Evolutionary conservation across 176 grass and related monocot species (phyloP).

Genomic region (Oryza brachyantha): DNA sequence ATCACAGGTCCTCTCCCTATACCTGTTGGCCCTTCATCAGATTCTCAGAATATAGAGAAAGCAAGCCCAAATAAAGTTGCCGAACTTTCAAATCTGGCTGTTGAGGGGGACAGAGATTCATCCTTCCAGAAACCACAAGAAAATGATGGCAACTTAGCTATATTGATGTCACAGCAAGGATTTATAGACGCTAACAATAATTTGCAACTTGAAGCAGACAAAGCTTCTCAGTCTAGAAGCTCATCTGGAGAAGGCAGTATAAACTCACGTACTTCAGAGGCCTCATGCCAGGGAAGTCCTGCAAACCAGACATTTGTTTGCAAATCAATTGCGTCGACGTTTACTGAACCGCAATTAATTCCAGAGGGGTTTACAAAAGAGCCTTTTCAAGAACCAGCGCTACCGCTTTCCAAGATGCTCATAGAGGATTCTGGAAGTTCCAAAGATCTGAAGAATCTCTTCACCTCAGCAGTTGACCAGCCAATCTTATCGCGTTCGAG

Average conservation of each 20-base stretch:
- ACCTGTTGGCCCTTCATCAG: constrained; percentile 50
- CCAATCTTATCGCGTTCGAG: constrained; percentile 31
- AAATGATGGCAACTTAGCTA: constrained; percentile 28
- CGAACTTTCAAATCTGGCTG: constrained; percentile 37
- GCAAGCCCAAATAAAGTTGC: constrained; percentile 44
- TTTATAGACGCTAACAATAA: constrained; percentile 39
- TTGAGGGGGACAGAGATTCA: constrained; percentile 22
- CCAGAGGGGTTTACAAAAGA: constrained; percentile 37
- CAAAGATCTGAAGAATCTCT: constrained; percentile 84
- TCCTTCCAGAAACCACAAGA: constrained; percentile 29
- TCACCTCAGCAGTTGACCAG: constrained; percentile 43
- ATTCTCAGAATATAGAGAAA: constrained; percentile 53
- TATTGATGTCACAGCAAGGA: constrained; percentile 33
- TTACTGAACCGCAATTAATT: constrained; percentile 38
- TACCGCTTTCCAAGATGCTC: constrained; percentile 50
- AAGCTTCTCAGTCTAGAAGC: constrained; percentile 59
- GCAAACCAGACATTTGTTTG: constrained; percentile 41
- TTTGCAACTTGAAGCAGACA: constrained; percentile 43
- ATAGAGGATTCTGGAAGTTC: constrained; percentile 75
- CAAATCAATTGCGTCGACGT: constrained; percentile 53
- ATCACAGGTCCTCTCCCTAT: constrained; percentile 67
- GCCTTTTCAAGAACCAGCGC: constrained; percentile 49
- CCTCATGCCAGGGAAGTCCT: constrained; percentile 73
- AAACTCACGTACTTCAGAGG: constrained; percentile 71
- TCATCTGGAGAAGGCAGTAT: constrained; percentile 80